Evolutionary conservation across 2,329 filamentous ascomycete genomes (phyloP).

Genomic region (Tolypocladium cylindrosporum): DNA sequence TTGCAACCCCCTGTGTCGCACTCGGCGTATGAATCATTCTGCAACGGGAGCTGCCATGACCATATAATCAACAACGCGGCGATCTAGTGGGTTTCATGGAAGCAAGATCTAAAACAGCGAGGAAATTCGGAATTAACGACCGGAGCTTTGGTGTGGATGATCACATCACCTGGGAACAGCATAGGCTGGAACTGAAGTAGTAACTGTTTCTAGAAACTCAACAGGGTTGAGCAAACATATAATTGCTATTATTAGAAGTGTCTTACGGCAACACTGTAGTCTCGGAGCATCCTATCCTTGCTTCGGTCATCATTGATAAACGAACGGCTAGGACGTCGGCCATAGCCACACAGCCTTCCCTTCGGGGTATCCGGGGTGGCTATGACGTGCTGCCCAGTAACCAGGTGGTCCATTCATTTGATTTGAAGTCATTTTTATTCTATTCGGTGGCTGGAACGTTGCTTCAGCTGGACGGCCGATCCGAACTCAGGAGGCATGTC

Average conservation of each 20-base stretch:
- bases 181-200: not conserved
- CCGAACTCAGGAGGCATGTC: not conserved
- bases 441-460: not conserved
- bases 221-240: not conserved
- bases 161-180: not conserved
- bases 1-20: not conserved
- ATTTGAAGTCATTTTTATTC: no score
- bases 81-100: not conserved
- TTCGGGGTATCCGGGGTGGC: not conserved
- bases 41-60: not conserved
- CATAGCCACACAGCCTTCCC: not conserved
- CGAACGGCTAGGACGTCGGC: not conserved
- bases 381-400: not conserved
- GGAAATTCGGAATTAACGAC: not conserved
- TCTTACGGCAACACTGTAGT: not conserved
- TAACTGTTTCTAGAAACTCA: not conserved
- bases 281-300: not conserved
- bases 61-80: no score
- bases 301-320: not conserved
- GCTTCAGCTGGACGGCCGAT: not conserved
- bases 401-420: no score
- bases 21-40: not conserved
- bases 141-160: not conserved
- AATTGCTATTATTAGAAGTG: not conserved
- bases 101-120: not conserved